Evolutionary conservation across 2,329 filamentous ascomycete genomes (phyloP).

Genomic region (Fusarium penzigii): DNA sequence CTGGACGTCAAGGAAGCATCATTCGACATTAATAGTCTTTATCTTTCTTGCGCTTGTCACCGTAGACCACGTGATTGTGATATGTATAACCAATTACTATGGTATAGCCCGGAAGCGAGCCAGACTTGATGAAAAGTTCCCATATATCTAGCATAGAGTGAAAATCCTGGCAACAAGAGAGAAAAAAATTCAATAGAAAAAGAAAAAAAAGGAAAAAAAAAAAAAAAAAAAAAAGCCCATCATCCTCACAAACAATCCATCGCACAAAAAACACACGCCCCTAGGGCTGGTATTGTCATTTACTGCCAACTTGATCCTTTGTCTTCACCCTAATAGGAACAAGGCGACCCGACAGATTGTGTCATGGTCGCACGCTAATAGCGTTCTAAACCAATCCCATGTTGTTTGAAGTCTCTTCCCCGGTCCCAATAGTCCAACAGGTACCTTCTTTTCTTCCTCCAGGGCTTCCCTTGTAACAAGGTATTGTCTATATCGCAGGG

Average conservation of each 20-base stretch:
- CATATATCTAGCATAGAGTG: too few species aligned
- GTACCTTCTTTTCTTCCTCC: conserved; percentile 26
- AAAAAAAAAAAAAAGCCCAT: not conserved
- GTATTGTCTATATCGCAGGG: too few species aligned
- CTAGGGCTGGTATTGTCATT: conserved; percentile 1
- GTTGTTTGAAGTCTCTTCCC: too few species aligned
- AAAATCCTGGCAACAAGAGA: not conserved
- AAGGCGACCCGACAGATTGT: conserved; percentile 36
- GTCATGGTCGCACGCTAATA: conserved; percentile 33
- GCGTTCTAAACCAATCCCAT: conserved; percentile 25
- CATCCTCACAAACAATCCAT: not conserved
- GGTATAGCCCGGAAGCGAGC: too few species aligned
- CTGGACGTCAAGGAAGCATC: too few species aligned
- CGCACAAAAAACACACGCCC: conserved; percentile 6
- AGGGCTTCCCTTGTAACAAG: conserved; percentile 6
- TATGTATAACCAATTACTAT: too few species aligned
- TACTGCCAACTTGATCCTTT: conserved; percentile 13
- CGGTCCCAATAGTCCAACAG: not conserved
- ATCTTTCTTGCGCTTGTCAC: too few species aligned
- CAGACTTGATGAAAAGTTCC: too few species aligned
- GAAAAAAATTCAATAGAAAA: not conserved
- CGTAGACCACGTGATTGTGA: too few species aligned
- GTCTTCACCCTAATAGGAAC: not conserved
- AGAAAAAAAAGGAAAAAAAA: not conserved
- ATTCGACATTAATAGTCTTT: too few species aligned